These are phyloP conservation scores for Geoglossum glabrum DNA, from an alignment of 495 filamentous ascomycete genomes.

Conservation along the genomic window DNA sequence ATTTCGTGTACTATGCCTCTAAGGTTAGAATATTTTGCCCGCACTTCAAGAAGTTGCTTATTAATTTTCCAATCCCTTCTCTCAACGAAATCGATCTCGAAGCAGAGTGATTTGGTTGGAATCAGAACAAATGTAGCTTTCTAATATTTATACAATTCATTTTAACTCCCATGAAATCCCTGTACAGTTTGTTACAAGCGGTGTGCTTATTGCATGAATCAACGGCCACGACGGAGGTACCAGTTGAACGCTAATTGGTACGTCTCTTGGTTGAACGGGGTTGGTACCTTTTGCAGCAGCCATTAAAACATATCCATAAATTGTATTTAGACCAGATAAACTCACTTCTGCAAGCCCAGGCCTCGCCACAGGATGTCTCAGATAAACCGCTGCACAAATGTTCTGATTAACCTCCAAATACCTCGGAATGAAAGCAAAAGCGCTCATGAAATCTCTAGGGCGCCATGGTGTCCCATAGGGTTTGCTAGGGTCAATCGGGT, in stretches of 20 bases:
- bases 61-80: not conserved
- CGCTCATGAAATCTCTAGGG: conserved; percentile 68
- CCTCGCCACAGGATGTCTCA: conserved; percentile 85
- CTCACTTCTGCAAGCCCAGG: conserved; percentile 56
- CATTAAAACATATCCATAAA: not conserved
- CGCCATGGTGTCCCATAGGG: conserved; percentile 83
- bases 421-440: conserved; percentile 85
- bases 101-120: not conserved
- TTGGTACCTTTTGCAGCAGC: not conserved
- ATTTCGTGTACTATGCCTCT: not conserved
- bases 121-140: not conserved
- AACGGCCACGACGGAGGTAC: not conserved
- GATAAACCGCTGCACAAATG: conserved; percentile 84
- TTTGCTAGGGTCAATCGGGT: conserved; percentile 55
- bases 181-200: not conserved
- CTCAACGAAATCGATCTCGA: not conserved
- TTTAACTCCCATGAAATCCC: not conserved
- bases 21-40: not conserved
- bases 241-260: not conserved
- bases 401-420: conserved; percentile 96
- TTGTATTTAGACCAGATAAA: not conserved
- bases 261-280: not conserved
- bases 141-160: not conserved
- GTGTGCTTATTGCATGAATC: not conserved
- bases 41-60: not conserved